Evolutionary conservation across 2,329 filamentous ascomycete genomes (phyloP), one percentile per base, ranked within the genome.

Genomic region (Alternaria conjuncta): DNA sequence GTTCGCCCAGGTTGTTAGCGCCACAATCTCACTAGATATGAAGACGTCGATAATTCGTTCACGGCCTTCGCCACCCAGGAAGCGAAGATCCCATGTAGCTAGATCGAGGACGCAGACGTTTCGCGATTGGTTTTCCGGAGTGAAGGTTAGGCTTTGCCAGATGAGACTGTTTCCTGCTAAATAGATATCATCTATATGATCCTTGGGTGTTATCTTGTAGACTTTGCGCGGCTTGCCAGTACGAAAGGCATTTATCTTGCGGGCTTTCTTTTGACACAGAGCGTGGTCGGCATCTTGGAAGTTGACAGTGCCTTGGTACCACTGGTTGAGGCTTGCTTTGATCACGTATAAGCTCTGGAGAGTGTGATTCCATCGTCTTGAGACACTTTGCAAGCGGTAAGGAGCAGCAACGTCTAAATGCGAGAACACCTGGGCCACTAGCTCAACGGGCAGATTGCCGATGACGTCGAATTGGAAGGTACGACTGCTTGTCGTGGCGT

Each of bases 391-490:
- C 21, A 75, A 63, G 45, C 67, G 74, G 59, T 75, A 79, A 3
- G 72, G 61, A 5, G 73, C 67, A 49, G 75, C 36, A 46, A 69
- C 53, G 45, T 77, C 77, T 60, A 82, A 53, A 70, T 79, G 67
- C 30, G 63, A 60, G 61, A 82, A 80, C 15, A 82, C 57, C 6
- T 74, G 63, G 20, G 75, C 70, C 6, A 79, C 69, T 8, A 83
- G 68, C 69, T 83, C 81, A 13, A 78, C 15, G 6, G 81, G 81
- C 36, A 82, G 64, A 1, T 41, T 61, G n/a, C 68, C 72, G 30
- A 82, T 57, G 32, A 80, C 74, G 63, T 82, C 80, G 50, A 59
- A 63, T 11, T 71, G 65, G 63, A 80, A 79, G 41, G 69, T 54
- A 44, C 64, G 74, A 25, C 60, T 50, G 44, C 60, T 58, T 56